Base-by-base conservation (phyloP, 2,329 filamentous ascomycete genomes). In the Calonectria pseudoturangicola region DNA sequence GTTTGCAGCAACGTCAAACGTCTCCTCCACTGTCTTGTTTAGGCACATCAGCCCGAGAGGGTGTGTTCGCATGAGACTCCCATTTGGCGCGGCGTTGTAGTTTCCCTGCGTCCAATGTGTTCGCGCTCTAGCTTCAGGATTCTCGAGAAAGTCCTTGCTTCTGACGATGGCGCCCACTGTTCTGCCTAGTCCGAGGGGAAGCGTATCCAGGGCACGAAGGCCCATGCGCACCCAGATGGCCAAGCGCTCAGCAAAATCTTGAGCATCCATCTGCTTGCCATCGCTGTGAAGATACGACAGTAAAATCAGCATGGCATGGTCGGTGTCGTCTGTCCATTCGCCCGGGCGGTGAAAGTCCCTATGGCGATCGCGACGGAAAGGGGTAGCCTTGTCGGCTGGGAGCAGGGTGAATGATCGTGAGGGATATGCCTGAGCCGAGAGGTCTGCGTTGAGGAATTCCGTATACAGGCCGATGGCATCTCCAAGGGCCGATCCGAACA, bases 241-340 rank as follows among this genome's bases (percentile, higher is more conserved):
- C 25, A 90, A 78, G 0, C 88, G 82, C 1, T 75, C 72, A 2
- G 88, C 88, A 66, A 89, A 85, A 67, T 88, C 86, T 16, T 77
- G 74, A 0, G 84, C 84, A 10, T 80, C 72, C 12, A 87, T 79
- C 9, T 74, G 66, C 27, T 80, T 80, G 13, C 86, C 86, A 43
- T 85, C 82, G n/a, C 80, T 82, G 62, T 88, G 85, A 28, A 88
- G 78, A 43, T 84, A 90, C 6, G 85, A 87, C 2, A 90, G 83
- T 2, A 90, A 76, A 67, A 87, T 85, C 0, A 89, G 79, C 25
- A 89, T 81, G 3, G 88, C 85, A 78, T 90, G 88, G 73, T 90
- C 88, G 0, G 88, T 90, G 77, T 90, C 88, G 72, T 90, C 88
- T 0, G 88, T 90, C 88, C 88, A 90, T 48, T 86, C 84, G 28